Conservation (phyloP, 2,329 filamentous ascomycete species). For the Penicillium hesseltinei region DNA sequence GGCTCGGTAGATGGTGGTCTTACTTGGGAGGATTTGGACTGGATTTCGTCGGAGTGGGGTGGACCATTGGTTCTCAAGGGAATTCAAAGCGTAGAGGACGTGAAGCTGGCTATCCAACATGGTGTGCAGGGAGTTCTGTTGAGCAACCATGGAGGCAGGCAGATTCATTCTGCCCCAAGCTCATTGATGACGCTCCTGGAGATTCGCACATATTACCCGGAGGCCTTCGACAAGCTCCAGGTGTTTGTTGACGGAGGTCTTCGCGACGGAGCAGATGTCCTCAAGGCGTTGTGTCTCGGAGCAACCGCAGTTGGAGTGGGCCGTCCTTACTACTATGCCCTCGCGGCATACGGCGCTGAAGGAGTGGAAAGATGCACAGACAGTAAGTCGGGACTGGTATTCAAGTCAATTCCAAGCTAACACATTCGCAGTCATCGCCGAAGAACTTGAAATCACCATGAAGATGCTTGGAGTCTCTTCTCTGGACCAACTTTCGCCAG, state of each 20-base stretch:
- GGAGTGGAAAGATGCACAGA: slow-evolving; percentile 21
- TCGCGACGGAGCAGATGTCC: slow-evolving; percentile 51
- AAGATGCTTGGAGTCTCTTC: slow-evolving; percentile 22
- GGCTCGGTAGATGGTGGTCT: slow-evolving; percentile 18
- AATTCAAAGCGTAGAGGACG: slow-evolving; percentile 19
- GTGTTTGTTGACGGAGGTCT: slow-evolving; percentile 55
- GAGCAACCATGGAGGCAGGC: slow-evolving; percentile 56
- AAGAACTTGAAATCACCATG: slow-evolving; percentile 22
- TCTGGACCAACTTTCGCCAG: slow-evolving; percentile 14
- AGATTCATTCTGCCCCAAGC: slow-evolving; percentile 49
- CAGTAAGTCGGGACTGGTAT: slow-evolving; percentile 5
- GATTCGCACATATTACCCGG: slow-evolving; percentile 48
- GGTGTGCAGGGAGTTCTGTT: slow-evolving; percentile 48
- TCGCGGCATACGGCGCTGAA: slow-evolving; percentile 22
- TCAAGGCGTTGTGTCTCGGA: slow-evolving; percentile 54
- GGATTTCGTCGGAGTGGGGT: slow-evolving; percentile 5
- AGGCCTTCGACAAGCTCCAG: slow-evolving; percentile 49
- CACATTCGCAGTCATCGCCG: slow-evolving; percentile 8
- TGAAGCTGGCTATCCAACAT: slow-evolving; percentile 17
- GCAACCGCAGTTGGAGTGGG: slow-evolving; percentile 54
- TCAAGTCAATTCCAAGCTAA: not conserved
- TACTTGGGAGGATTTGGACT: slow-evolving; percentile 8
- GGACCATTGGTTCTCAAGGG: slow-evolving; percentile 18
- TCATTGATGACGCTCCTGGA: slow-evolving; percentile 51
- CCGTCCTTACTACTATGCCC: slow-evolving; percentile 22